phyloP scores from a whole-genome alignment of 352 stramenopile genomes.

The Paralagenidium karlingii region DNA sequence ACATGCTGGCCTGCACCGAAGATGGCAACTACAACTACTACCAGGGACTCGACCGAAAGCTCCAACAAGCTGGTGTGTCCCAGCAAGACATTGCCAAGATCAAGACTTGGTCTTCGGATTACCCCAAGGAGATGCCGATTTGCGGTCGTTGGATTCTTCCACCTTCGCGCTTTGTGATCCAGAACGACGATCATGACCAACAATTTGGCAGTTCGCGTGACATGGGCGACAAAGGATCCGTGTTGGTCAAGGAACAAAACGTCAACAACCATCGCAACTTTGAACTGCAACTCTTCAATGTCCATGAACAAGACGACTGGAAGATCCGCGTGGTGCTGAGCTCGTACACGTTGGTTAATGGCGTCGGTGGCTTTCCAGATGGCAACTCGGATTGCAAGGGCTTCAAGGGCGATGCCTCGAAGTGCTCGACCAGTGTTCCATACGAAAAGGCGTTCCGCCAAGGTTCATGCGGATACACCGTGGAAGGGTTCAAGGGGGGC shows the following conservation, averaged over 20 bases:
- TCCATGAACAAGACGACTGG: slow-evolving; percentile 8
- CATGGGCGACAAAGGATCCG: slow-evolving; percentile 38
- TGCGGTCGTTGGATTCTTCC: slow-evolving; percentile 54
- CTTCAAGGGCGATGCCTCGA: slow-evolving; percentile 20
- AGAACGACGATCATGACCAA: slow-evolving; percentile 72
- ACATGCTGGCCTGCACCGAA: slow-evolving; percentile 38
- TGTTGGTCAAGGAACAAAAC: slow-evolving; percentile 38
- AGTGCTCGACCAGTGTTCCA: slow-evolving; percentile 18
- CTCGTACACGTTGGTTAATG: slow-evolving; percentile 43
- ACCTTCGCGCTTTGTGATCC: slow-evolving; percentile 43
- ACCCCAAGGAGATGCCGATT: slow-evolving; percentile 36
- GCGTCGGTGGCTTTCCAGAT: slow-evolving; percentile 30
- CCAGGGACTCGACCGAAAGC: slow-evolving; percentile 28
- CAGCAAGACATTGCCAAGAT: slow-evolving; percentile 43
- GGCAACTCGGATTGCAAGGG: slow-evolving; percentile 27
- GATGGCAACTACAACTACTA: slow-evolving; percentile 55
- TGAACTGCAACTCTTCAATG: slow-evolving; percentile 43
- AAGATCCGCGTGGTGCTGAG: slow-evolving; percentile 35
- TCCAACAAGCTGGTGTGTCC: slow-evolving; percentile 26
- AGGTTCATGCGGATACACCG: slow-evolving; percentile 45
- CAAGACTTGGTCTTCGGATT: slow-evolving; percentile 70
- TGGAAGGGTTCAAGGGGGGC: slow-evolving; percentile 27
- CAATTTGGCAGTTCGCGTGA: slow-evolving; percentile 33
- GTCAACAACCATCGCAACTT: slow-evolving; percentile 40
- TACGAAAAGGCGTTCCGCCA: slow-evolving; percentile 35